phyloP scores from a whole-genome alignment of 495 filamentous ascomycete genomes.

The Podospora bellae-mahoneyi region DNA sequence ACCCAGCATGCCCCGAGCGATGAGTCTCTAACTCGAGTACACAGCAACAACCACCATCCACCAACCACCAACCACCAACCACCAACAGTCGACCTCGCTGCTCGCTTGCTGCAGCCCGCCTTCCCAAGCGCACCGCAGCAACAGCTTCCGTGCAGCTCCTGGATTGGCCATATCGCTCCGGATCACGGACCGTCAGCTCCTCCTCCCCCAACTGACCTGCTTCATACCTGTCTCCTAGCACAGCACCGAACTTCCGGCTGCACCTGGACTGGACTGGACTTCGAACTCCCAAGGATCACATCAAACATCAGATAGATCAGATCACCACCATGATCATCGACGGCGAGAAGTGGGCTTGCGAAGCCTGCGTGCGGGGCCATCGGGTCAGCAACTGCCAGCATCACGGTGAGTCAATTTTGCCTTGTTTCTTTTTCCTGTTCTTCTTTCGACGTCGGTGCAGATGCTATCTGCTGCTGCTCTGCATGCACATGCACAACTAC shows the following conservation, averaged over 20 bases:
- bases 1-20: conserved; percentile 26
- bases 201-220: background rate
- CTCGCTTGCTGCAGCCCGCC: conserved; percentile 7
- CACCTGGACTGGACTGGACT: too few relatives aligned
- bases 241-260: background rate
- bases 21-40: conserved; percentile 27
- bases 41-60: too few relatives aligned
- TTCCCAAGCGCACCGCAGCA: conserved; percentile 13
- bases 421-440: conserved; percentile 14
- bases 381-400: conserved; percentile 94
- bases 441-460: conserved; percentile 5
- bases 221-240: background rate
- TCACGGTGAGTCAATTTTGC: conserved; percentile 61
- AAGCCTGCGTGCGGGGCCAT: conserved; percentile 91
- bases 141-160: background rate
- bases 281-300: too few relatives aligned
- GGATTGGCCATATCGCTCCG: conserved; percentile 16
- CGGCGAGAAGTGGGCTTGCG: conserved; percentile 88
- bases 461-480: conserved; percentile 6
- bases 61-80: too few relatives aligned
- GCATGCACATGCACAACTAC: conserved; percentile 12
- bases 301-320: too few relatives aligned
- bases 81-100: conserved; percentile 2
- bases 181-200: conserved; percentile 18
- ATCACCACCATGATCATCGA: conserved; percentile 67